These are phyloP conservation scores for Gonapodya prolifera DNA, from an alignment of 192 early-diverging fungal species.

Conservation along the genomic window DNA sequence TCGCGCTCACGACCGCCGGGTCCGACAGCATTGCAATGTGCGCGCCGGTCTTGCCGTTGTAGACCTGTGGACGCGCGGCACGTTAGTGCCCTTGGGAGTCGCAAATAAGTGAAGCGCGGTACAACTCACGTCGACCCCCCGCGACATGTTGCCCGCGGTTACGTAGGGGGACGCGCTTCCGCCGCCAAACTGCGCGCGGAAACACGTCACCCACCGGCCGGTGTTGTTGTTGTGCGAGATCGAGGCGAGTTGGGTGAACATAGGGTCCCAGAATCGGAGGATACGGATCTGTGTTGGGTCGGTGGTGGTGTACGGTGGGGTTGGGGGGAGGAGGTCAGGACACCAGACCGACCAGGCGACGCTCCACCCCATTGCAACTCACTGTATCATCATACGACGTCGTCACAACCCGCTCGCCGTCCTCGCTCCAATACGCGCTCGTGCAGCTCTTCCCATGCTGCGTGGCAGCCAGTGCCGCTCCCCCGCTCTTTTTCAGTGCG, in stretches of 20 bases:
- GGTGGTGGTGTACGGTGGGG: no score
- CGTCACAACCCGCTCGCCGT: background rate
- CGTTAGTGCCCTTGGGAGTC: background rate
- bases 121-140: background rate
- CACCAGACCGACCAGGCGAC: background rate
- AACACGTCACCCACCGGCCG: background rate
- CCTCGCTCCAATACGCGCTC: background rate
- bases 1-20: background rate
- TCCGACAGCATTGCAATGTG: background rate
- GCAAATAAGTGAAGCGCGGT: background rate
- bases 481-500: background rate
- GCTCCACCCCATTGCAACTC: background rate
- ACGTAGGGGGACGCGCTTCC: background rate
- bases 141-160: background rate
- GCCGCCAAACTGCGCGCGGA: background rate
- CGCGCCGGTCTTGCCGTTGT: background rate
- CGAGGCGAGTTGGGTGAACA: background rate
- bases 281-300: background rate
- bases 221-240: constrained; percentile 3
- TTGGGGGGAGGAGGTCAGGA: background rate
- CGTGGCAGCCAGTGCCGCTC: background rate
- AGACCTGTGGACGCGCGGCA: background rate
- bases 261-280: background rate
- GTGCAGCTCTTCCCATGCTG: background rate
- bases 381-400: background rate